phyloP scores from a whole-genome alignment of 768 basidiomycete species.

The Clitopilus passeckerianus region DNA sequence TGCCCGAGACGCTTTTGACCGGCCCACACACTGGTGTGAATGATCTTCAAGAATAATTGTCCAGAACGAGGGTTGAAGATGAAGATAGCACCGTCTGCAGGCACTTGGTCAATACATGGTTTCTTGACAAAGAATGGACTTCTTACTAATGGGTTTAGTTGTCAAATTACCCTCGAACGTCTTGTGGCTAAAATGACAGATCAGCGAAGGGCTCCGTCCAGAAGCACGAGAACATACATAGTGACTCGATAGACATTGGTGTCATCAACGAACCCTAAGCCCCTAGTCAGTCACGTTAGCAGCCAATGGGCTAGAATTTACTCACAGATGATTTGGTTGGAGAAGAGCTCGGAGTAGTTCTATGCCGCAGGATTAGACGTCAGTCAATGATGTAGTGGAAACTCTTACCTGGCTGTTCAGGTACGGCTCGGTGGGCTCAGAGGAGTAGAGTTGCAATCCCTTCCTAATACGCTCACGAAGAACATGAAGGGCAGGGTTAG shows the following conservation, averaged over 20 bases:
- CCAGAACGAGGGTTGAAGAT: constrained; percentile 99
- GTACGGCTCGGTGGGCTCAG: constrained; percentile 98
- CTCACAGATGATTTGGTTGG: constrained; percentile 94
- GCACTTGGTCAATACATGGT: background rate
- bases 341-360: constrained; percentile 95
- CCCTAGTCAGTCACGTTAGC: background rate
- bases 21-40: constrained; percentile 99
- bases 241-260: constrained; percentile 99
- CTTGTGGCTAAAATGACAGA: constrained; percentile 64
- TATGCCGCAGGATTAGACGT: constrained; percentile 15
- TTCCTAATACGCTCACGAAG: constrained; percentile 98
- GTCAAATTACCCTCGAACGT: constrained; percentile 99
- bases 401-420: constrained; percentile 80
- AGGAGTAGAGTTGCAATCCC: constrained; percentile 96
- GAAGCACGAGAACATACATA: constrained; percentile 40
- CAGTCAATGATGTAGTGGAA: background rate
- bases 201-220: background rate
- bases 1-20: constrained; percentile 99
- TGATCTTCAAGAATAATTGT: constrained; percentile 97
- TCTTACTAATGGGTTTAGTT: constrained; percentile 93
- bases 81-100: constrained; percentile 87
- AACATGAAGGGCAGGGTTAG: constrained; percentile 96
- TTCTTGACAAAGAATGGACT: background rate
- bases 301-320: background rate
- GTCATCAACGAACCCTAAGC: constrained; percentile 92